Evolutionary conservation across 2,329 filamentous ascomycete genomes (phyloP), one percentile per base, ranked within the genome.

Genomic region (Aspergillus aculeatus): DNA sequence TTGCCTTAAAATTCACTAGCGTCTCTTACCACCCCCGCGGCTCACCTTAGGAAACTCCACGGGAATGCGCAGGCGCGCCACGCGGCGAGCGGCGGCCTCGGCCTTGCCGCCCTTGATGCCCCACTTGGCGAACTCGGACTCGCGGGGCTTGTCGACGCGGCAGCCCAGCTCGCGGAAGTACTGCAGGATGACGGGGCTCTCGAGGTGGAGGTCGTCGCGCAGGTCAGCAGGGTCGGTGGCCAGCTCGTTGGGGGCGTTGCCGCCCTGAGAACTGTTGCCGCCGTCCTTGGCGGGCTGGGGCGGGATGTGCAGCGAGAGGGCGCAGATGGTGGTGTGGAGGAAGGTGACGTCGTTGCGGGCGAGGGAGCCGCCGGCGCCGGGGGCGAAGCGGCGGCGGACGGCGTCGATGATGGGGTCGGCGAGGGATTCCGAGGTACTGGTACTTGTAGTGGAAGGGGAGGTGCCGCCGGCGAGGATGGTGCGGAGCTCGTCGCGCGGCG

Each of bases 11-110:
- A 14, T 44, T 31, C 26, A 53, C 49, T 35, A 35, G 32, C 54
- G 54, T 47, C 54, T 61, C 61, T 69, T 69, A 50, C 71, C 70
- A 61, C 71, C 77, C 62, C 71, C 74, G 66, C 71, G 77, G 70
- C 69, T 78, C 51, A 78, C 72, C 78, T 89, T 92, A 1, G 94
- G 95, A 73, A 97, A 97, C 60, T 88, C 83, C 50, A 97, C 79
- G 3, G 95, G 95, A 63, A 97, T 75, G 67, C 83, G 85, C 68
- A 98, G 78, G 66, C 86, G 86, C 12, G 90, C 92, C 53, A 93
- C 78, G 61, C 83, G 77, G 54, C 71, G 73, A 10, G 74, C 72
- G 21, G 76, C 74, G 4, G 82, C 83, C 69, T 86, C 82, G 1
- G 84, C 84, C 71, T 87, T 87, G 32, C 83, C 84, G 65, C 87